phyloP scores from a whole-genome alignment of 495 filamentous ascomycete species.

The Penicillium cataractarum region DNA sequence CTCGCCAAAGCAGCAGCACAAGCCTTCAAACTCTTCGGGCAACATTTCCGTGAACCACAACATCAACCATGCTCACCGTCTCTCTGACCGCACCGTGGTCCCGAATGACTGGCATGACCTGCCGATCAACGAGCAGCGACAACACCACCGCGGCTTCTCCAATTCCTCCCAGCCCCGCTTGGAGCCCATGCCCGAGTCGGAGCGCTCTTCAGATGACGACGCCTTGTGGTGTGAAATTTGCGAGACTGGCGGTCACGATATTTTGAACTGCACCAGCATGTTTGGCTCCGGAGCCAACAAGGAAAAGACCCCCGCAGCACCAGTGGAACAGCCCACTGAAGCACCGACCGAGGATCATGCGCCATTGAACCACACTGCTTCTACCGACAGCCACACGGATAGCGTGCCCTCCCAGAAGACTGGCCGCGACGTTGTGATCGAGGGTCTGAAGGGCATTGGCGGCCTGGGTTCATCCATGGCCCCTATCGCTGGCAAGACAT shows the following conservation, averaged over 20 bases:
- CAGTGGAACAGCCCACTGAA: conserved; percentile 28
- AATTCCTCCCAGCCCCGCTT: conserved; percentile 42
- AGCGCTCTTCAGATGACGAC: conserved; percentile 72
- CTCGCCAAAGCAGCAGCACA: conserved; percentile 41
- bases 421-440: conserved; percentile 57
- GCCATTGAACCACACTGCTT: conserved; percentile 15
- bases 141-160: conserved; percentile 37
- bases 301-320: conserved; percentile 18
- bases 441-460: conserved; percentile 66
- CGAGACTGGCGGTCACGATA: conserved; percentile 91
- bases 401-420: conserved; percentile 39
- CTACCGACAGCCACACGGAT: conserved; percentile 22
- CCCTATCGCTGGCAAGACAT: conserved; percentile 76
- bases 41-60: conserved; percentile 31
- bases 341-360: conserved; percentile 21
- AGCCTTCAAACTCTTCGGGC: conserved; percentile 38
- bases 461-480: conserved; percentile 43
- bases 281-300: conserved; percentile 52
- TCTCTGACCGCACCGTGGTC: conserved; percentile 53
- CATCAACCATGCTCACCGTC: conserved; percentile 42
- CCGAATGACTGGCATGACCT: conserved; percentile 49
- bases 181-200: conserved; percentile 70
- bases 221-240: conserved; percentile 95
- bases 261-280: conserved; percentile 89
- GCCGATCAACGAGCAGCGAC: conserved; percentile 34